A percentile compares a stretch with the other conserved stretches of the same genome.
phyloP scores from a whole-genome alignment of 495 filamentous ascomycete genomes.

The Neurospora sp. region DNA sequence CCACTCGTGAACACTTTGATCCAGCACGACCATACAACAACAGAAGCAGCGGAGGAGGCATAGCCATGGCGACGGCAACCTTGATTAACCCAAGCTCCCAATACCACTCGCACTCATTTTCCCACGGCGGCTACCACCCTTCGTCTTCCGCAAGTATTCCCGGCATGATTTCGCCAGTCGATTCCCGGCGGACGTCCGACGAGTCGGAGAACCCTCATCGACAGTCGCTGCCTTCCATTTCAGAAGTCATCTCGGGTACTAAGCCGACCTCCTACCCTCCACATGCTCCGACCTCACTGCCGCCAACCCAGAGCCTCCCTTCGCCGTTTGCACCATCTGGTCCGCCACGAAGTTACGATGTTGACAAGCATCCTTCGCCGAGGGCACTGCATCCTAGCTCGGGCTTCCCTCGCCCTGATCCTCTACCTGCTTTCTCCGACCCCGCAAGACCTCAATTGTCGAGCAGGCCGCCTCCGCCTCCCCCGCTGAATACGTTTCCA shows the following conservation, averaged over 20 bases:
- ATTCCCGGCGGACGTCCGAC: conserved; percentile 32
- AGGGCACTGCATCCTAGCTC: conserved; percentile 21
- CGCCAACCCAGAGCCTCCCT: conserved; percentile 17
- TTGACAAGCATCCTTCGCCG: conserved; percentile 26
- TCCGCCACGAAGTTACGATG: conserved; percentile 14
- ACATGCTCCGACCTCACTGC: conserved; percentile 20
- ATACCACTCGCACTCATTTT: conserved; percentile 21
- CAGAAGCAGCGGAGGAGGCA: conserved; percentile 26
- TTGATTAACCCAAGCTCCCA: conserved; percentile 36
- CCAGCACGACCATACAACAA: conserved; percentile 22
- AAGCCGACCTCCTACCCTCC: conserved; percentile 28
- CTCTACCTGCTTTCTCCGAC: conserved; percentile 25
- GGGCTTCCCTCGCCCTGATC: conserved; percentile 18
- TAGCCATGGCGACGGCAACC: conserved; percentile 38
- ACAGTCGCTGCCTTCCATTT: conserved; percentile 40
- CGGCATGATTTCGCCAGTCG: conserved; percentile 37
- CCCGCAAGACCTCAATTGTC: conserved; percentile 17
- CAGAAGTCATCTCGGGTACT: conserved; percentile 35
- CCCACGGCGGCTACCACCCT: conserved; percentile 28
- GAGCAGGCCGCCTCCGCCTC: conserved; percentile 17
- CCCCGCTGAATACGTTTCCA: conserved; percentile 24
- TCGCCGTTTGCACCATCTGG: conserved; percentile 23
- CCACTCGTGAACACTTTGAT: conserved; percentile 22
- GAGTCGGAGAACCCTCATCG: conserved; percentile 30
- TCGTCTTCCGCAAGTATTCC: conserved; percentile 26